A percentile compares a stretch with the other conserved stretches of the same genome.
Conservation (phyloP, 352 stramenopile species). For the Peronospora belbahrii region DNA sequence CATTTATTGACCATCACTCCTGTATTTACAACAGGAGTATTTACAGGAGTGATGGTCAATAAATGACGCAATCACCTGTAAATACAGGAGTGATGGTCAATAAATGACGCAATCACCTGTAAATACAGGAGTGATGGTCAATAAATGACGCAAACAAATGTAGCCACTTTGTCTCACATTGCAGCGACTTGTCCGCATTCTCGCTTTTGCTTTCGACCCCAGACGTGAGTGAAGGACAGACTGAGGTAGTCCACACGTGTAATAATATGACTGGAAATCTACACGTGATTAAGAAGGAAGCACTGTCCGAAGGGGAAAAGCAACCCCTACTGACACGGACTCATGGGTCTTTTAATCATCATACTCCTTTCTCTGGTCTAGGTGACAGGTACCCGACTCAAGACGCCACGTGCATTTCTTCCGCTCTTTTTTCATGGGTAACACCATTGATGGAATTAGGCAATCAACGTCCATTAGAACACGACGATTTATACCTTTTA, state of each 20-base stretch:
- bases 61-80: no score
- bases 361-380: slow-evolving; percentile 21
- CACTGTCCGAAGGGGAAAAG: slow-evolving; percentile 13
- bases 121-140: no score
- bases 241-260: no score
- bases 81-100: no score
- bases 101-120: no score
- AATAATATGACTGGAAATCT: slow-evolving; percentile 23
- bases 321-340: slow-evolving; percentile 21
- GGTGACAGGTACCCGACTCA: slow-evolving; percentile 50
- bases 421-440: slow-evolving; percentile 69
- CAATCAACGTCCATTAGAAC: slow-evolving; percentile 51
- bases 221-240: background rate
- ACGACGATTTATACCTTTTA: slow-evolving; percentile 63
- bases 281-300: slow-evolving; percentile 15
- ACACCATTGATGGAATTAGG: slow-evolving; percentile 70
- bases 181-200: slow-evolving; percentile 3
- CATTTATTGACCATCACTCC: slow-evolving; percentile 15
- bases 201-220: slow-evolving; percentile 8
- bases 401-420: slow-evolving; percentile 39
- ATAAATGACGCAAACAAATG: no score
- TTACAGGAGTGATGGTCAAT: no score
- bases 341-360: slow-evolving; percentile 22
- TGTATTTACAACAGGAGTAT: no score
- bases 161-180: background rate